Conservation (phyloP, 2,329 filamentous ascomycete genomes). For the Penicillium sp. region DNA sequence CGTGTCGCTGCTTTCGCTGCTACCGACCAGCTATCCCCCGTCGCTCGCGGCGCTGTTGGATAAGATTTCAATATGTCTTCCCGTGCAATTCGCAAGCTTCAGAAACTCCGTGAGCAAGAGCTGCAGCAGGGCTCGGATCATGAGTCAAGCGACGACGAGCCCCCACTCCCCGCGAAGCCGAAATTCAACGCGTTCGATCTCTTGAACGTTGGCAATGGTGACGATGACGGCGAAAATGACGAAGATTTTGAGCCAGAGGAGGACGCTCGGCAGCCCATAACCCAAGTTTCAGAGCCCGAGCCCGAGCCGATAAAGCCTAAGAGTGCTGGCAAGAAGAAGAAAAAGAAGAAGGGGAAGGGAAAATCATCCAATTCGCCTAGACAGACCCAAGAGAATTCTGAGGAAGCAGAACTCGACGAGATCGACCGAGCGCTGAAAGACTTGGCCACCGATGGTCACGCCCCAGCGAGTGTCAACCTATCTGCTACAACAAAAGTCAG, state of each 20-base stretch:
- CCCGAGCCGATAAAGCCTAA: conserved; percentile 26
- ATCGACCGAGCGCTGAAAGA: conserved; percentile 64
- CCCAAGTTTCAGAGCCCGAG: conserved; percentile 19
- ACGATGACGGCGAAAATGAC: conserved; percentile 34
- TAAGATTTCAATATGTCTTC: conserved; percentile 57
- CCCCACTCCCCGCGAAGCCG: conserved; percentile 35
- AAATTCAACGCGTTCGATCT: conserved; percentile 56
- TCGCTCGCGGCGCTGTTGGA: not conserved
- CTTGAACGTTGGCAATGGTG: conserved; percentile 46
- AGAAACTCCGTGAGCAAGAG: conserved; percentile 60
- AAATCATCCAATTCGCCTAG: conserved; percentile 28
- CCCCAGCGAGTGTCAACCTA: conserved; percentile 16
- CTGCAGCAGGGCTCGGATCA: conserved; percentile 45
- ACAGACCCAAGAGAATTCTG: conserved; percentile 16
- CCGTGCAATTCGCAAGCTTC: conserved; percentile 62
- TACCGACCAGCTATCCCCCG: not conserved
- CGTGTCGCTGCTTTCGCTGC: conserved; percentile 6
- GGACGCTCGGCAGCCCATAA: conserved; percentile 27
- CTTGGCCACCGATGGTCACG: conserved; percentile 49
- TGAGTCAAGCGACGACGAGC: conserved; percentile 43
- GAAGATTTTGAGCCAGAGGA: conserved; percentile 11
- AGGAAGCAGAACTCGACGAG: conserved; percentile 54
- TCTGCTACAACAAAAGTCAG: conserved; percentile 36
- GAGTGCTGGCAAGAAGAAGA: conserved; percentile 61
- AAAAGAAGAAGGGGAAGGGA: conserved; percentile 53